phyloP scores from a whole-genome alignment of 345 rosid species.

The Gossypium herbaceum region DNA sequence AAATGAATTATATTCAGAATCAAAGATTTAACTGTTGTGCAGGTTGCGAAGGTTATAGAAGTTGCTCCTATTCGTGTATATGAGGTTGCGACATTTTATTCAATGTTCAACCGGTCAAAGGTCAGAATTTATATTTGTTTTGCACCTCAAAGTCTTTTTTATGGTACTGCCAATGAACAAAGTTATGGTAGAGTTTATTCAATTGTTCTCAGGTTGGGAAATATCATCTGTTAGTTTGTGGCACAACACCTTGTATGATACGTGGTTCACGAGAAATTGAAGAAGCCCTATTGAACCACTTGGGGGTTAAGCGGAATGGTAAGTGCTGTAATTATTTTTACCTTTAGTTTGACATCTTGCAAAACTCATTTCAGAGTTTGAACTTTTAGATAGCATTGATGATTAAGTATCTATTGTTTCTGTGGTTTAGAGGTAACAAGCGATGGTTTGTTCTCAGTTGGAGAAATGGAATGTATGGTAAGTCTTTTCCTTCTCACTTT shows the following conservation, averaged over 20 bases:
- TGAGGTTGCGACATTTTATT: conserved; percentile 97
- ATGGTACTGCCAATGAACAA: not conserved
- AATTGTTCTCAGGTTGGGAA: conserved; percentile 71
- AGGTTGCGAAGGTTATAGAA: conserved; percentile 89
- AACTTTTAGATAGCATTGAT: conserved; percentile 11
- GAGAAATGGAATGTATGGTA: conserved; percentile 99
- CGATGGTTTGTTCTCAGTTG: conserved; percentile 98
- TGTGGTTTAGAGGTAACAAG: conserved; percentile 77
- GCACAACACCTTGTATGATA: conserved; percentile 99
- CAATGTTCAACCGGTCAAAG: conserved; percentile 94
- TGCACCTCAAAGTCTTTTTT: conserved; percentile 1
- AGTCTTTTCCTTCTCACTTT: conserved; percentile 16
- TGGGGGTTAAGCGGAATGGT: conserved; percentile 99
- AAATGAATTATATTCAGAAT: not conserved
- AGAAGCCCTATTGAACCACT: conserved; percentile 78
- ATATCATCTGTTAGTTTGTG: conserved; percentile 96
- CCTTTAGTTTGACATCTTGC: not conserved
- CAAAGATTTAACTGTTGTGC: conserved; percentile 19
- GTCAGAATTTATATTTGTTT: conserved; percentile 34
- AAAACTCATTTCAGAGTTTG: conserved; percentile 1
- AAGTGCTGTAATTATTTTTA: conserved; percentile 19
- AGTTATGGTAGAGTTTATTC: conserved; percentile 10
- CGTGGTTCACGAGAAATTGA: conserved; percentile 92
- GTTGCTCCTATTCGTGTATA: conserved; percentile 96
- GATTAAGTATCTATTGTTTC: conserved; percentile 19